Percentiles rank a stretch among this genome's conserved stretches.
Evolutionary conservation across 2,329 filamentous ascomycete genomes (phyloP).

Genomic region (Botryotinia convoluta): DNA sequence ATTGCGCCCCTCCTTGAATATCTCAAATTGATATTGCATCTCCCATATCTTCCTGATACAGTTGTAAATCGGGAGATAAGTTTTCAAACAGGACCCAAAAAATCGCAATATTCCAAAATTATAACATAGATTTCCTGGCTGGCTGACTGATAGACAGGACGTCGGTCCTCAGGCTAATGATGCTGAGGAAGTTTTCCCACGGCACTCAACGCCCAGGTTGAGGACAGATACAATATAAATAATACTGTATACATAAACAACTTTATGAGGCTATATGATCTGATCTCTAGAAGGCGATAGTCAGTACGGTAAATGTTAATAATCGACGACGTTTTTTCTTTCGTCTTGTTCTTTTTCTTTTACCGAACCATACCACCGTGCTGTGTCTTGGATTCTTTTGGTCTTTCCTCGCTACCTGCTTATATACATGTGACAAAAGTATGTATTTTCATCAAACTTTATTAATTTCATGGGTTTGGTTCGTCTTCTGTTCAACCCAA

Average conservation of each 20-base stretch:
- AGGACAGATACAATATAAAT: background rate
- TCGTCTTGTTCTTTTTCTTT: background rate
- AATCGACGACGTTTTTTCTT: background rate
- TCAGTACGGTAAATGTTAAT: background rate
- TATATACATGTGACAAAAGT: background rate
- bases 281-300: background rate
- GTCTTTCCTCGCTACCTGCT: background rate
- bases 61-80: background rate
- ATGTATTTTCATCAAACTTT: background rate
- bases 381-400: background rate
- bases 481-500: conserved; percentile 6
- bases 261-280: background rate
- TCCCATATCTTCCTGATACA: background rate
- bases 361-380: background rate
- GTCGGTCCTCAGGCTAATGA: conserved; percentile 3
- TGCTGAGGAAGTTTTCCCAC: background rate
- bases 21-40: conserved; percentile 2
- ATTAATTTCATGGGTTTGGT: background rate
- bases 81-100: background rate
- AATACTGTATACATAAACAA: background rate
- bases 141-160: background rate
- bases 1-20: conserved; percentile 26
- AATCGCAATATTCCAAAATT: background rate
- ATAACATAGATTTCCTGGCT: background rate
- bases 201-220: background rate